Evolutionary conservation across 2,329 filamentous ascomycete genomes (phyloP).

Genomic region (Aurifilum marmelostoma): DNA sequence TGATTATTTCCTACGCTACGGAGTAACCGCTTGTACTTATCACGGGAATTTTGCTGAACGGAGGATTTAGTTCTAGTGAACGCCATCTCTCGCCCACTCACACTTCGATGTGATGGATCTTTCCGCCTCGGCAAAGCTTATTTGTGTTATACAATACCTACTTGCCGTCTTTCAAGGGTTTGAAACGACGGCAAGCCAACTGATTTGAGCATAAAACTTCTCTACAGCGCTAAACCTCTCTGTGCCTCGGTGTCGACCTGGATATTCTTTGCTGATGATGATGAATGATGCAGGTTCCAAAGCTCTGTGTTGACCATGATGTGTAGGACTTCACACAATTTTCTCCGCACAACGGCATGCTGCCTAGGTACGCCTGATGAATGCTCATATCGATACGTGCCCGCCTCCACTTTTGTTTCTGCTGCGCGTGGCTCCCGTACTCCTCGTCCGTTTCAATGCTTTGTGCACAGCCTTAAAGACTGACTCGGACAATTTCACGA

Average conservation of each 20-base stretch:
- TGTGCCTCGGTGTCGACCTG: neutral
- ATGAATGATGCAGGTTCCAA: neutral
- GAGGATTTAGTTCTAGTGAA: neutral
- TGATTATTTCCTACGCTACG: neutral
- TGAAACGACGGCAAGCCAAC: neutral
- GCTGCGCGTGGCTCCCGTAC: neutral
- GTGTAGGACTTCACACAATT: too few relatives aligned
- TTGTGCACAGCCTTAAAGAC: too few relatives aligned
- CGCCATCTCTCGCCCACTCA: neutral
- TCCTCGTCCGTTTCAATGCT: neutral
- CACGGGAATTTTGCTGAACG: neutral
- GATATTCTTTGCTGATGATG: neutral
- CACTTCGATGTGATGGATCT: neutral
- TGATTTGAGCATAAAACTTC: neutral
- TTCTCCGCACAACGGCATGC: neutral
- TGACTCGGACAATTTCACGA: neutral
- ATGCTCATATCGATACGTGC: neutral
- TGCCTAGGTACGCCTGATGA: neutral
- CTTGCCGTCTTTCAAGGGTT: neutral
- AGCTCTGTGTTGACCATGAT: too few relatives aligned
- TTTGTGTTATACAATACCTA: neutral
- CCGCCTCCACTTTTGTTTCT: neutral
- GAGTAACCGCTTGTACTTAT: neutral
- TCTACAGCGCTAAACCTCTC: neutral
- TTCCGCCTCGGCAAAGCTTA: constrained; percentile 8